Percentiles rank a stretch among this genome's conserved stretches.
Evolutionary conservation across 306 rosid species (phyloP).

Genomic region (Malus domestica): ASM211411v1 NC_041801.1:3360501-3361000

Average conservation of each 20-base stretch:
- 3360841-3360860: slow-evolving; percentile 85
- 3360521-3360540: slow-evolving; percentile 27
- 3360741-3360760: slow-evolving; percentile 62
- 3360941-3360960: not conserved
- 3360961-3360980: not conserved
- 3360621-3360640: slow-evolving; percentile 86
- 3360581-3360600: slow-evolving; percentile 74
- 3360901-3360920: not conserved
- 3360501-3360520: slow-evolving; percentile 57
- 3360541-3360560: slow-evolving; percentile 36
- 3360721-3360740: not conserved
- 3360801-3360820: slow-evolving; percentile 62
- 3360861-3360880: slow-evolving; percentile 67
- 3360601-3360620: slow-evolving; percentile 91
- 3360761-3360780: slow-evolving; percentile 89
- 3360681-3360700: slow-evolving; percentile 1
- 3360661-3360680: not conserved
- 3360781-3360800: slow-evolving; percentile 99
- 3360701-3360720: not conserved
- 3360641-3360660: not conserved
- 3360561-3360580: slow-evolving; percentile 58
- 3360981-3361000: too few species aligned
- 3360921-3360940: not conserved
- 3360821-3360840: slow-evolving; percentile 85
- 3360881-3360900: slow-evolving; percentile 16